These are phyloP conservation scores for Dissophora ornata DNA, from an alignment of 192 early-diverging fungal genomes.

Conservation along the genomic window DNA sequence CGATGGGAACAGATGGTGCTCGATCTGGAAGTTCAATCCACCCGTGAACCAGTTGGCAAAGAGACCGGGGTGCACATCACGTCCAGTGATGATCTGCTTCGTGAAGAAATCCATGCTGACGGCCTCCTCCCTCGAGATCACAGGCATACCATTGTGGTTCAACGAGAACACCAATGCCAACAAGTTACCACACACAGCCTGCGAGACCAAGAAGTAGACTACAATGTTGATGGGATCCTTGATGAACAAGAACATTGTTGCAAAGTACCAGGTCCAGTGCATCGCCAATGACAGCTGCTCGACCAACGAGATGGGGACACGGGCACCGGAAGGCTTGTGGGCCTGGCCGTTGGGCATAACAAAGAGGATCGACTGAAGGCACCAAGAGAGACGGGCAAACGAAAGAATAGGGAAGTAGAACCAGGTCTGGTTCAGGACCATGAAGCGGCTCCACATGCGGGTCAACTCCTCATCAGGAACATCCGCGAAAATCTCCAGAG, in stretches of 20 bases:
- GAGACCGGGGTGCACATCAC: slow-evolving; percentile 70
- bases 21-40: slow-evolving; percentile 87
- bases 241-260: slow-evolving; percentile 63
- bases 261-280: slow-evolving; percentile 79
- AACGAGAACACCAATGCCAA: slow-evolving; percentile 81
- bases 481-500: slow-evolving; percentile 61
- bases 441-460: slow-evolving; percentile 69
- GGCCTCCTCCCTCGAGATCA: slow-evolving; percentile 73
- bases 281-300: slow-evolving; percentile 67
- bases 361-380: slow-evolving; percentile 70
- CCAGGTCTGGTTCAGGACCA: slow-evolving; percentile 70
- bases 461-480: slow-evolving; percentile 60
- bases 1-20: slow-evolving; percentile 88
- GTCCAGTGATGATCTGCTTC: slow-evolving; percentile 81
- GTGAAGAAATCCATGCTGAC: slow-evolving; percentile 79
- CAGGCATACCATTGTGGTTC: slow-evolving; percentile 91
- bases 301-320: slow-evolving; percentile 53
- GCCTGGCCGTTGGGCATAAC: slow-evolving; percentile 58
- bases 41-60: slow-evolving; percentile 87
- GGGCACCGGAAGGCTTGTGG: slow-evolving; percentile 57
- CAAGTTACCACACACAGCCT: slow-evolving; percentile 76
- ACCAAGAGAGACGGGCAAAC: slow-evolving; percentile 84
- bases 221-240: slow-evolving; percentile 50
- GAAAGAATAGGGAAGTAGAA: slow-evolving; percentile 80
- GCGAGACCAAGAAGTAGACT: slow-evolving; percentile 71